Evolutionary conservation across 371 early-diverging fungal species (phyloP), one percentile per base, ranked within the genome.

Genomic region (Mucor lusitanicus): DNA sequence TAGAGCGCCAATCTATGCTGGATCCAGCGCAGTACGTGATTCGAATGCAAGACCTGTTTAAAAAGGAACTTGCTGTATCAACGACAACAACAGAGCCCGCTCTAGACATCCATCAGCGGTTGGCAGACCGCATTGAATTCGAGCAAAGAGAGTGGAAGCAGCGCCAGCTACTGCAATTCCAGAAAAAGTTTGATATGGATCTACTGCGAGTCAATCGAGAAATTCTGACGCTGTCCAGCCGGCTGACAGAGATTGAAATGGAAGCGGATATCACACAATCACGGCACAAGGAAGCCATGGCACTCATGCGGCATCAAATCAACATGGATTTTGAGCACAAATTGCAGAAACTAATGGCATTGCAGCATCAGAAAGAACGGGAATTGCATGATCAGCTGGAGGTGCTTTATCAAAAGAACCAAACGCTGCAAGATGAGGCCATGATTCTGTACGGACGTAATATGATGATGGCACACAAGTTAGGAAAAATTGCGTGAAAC

Each of bases 211-310:
- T 63, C 2, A 40, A 72, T 40, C 59, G 72, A 21, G 72, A 75
- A 55, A 57, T 62, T 5, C 28, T 72, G 58, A 32, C 59, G 2
- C 30, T 75, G 13, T 59, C 72, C 0, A 33, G 64, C 21, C 57
- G 57, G 46, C 25, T 75, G 6, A 59, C 39, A 27, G 75, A 74
- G 30, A 32, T 75, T 1, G 69, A 75, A 44, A 48, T 61, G 15
- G 75, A 75, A 42, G 56, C 65, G 1, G 64, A 63, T 7, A 19
- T 19, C 28, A 17, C 61, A 11, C 33, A 53, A 60, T 19, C 50
- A 25, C 37, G 65, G 2, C 64, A 67, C 37, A n/a, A 40, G 2
- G 33, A 63, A 23, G 64, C 63, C 33, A 32, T 61, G n/a, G 19
- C 39, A 15, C 35, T 60, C 0, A 9, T 33, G 21, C 42, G 32